Evolutionary conservation across 2,329 filamentous ascomycete genomes (phyloP).

Genomic region (Orbilia oligospora): DNA sequence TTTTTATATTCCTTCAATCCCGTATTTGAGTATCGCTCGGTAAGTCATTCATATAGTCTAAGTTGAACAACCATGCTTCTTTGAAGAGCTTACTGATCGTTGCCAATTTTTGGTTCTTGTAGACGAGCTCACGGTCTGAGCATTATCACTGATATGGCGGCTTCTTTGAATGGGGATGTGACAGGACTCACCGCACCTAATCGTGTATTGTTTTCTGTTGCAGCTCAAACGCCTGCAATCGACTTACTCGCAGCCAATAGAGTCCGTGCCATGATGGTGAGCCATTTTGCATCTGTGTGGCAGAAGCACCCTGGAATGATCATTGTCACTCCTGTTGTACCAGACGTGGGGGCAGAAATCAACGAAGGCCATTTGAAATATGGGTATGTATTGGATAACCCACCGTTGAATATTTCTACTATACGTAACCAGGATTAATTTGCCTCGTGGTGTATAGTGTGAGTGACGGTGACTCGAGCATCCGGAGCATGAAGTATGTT

Average conservation of each 20-base stretch:
- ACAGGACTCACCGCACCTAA: slow-evolving; percentile 76
- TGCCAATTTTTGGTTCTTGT: not conserved
- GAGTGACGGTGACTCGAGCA: slow-evolving; percentile 78
- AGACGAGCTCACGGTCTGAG: slow-evolving; percentile 83
- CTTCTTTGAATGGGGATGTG: slow-evolving; percentile 68
- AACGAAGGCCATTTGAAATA: slow-evolving; percentile 47
- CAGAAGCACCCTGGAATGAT: slow-evolving; percentile 80
- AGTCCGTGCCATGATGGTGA: slow-evolving; percentile 82
- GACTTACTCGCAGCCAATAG: slow-evolving; percentile 82
- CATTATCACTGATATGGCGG: slow-evolving; percentile 79
- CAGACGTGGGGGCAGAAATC: slow-evolving; percentile 65
- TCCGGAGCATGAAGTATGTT: slow-evolving; percentile 87
- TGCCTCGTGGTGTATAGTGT: slow-evolving; percentile 69
- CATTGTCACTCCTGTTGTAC: slow-evolving; percentile 83
- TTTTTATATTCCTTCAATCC: slow-evolving; percentile 75
- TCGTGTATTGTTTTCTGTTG: slow-evolving; percentile 78
- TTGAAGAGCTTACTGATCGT: not conserved
- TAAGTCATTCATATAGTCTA: slow-evolving; percentile 3
- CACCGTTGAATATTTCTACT: not conserved
- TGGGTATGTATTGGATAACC: slow-evolving; percentile 32
- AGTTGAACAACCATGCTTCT: too few relatives aligned
- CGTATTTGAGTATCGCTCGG: slow-evolving; percentile 67
- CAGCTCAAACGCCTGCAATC: slow-evolving; percentile 74
- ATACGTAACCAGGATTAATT: slow-evolving; percentile 11
- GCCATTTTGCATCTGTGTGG: slow-evolving; percentile 81